Conservation (phyloP, 495 filamentous ascomycete species). For the Tuber calosporum region DNA sequence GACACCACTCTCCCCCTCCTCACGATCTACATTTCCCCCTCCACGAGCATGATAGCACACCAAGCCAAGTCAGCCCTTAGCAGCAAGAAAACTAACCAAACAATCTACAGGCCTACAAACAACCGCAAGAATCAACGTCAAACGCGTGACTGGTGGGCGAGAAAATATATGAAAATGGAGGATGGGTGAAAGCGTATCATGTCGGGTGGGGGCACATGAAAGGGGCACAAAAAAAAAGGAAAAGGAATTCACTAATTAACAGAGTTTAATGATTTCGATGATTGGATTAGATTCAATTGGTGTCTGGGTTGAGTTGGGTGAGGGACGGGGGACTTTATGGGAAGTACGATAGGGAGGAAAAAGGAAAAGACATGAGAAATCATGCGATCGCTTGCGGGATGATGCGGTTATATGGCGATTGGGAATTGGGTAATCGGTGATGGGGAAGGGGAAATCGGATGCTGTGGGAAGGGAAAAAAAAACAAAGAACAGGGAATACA, state of each 20-base stretch:
- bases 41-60: not conserved
- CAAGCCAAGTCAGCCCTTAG: not conserved
- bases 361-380: conserved; percentile 28
- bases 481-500: conserved; percentile 27
- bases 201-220: not conserved
- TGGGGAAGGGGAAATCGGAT: conserved; percentile 23
- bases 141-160: not conserved
- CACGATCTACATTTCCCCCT: not conserved
- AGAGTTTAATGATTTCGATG: conserved; percentile 1
- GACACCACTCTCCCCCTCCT: not conserved
- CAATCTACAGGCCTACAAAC: conserved; percentile 1
- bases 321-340: not conserved
- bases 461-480: conserved; percentile 30
- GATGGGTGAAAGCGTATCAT: not conserved
- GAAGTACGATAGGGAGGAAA: not conserved
- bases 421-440: conserved; percentile 26
- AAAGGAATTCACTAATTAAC: not conserved
- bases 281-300: conserved; percentile 4
- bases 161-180: not conserved
- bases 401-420: conserved; percentile 18
- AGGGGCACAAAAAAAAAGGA: not conserved
- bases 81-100: not conserved
- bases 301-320: not conserved
- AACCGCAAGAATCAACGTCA: not conserved
- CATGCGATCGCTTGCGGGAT: conserved; percentile 29